These are phyloP conservation scores for Coemansia brasiliensis DNA, from an alignment of 192 early-diverging fungal species.

Conservation along the genomic window DNA sequence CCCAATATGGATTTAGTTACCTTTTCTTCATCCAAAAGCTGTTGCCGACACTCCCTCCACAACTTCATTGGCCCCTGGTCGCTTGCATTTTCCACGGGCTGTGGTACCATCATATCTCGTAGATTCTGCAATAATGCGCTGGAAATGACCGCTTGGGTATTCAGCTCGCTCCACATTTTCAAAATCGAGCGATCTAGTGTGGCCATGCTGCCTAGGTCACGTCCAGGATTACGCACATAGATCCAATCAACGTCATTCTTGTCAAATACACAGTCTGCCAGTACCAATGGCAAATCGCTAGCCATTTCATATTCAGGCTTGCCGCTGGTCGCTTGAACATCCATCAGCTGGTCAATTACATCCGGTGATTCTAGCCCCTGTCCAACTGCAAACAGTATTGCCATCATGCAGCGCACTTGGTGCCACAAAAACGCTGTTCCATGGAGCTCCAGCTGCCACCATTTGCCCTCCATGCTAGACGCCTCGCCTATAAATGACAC, in stretches of 20 bases:
- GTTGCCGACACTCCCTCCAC: conserved; percentile 27
- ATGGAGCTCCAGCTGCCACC: conserved; percentile 69
- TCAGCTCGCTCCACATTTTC: conserved; percentile 31
- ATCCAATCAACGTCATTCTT: conserved; percentile 60
- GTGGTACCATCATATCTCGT: conserved; percentile 20
- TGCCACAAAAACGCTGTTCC: conserved; percentile 97
- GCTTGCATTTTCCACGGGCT: background rate
- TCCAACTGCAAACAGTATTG: conserved; percentile 83
- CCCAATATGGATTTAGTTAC: conserved; percentile 19
- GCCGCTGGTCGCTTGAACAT: conserved; percentile 62
- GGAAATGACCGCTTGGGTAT: conserved; percentile 36
- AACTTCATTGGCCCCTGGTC: background rate
- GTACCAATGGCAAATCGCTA: conserved; percentile 80
- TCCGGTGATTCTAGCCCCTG: conserved; percentile 73
- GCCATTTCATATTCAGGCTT: conserved; percentile 94
- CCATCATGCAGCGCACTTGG: conserved; percentile 96
- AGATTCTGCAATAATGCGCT: conserved; percentile 45
- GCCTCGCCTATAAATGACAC: conserved; percentile 34
- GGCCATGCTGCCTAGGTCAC: conserved; percentile 29
- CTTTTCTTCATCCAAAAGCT: conserved; percentile 2
- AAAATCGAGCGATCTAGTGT: conserved; percentile 24
- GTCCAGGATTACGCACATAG: conserved; percentile 42
- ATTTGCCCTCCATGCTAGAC: conserved; percentile 15
- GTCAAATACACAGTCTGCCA: conserved; percentile 83
- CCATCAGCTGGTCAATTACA: conserved; percentile 69